A percentile compares a stretch with the other conserved stretches of the same genome.
These are phyloP conservation scores for Phylloporus arenicola DNA, from an alignment of 768 basidiomycete species.

Conservation along the genomic window DNA sequence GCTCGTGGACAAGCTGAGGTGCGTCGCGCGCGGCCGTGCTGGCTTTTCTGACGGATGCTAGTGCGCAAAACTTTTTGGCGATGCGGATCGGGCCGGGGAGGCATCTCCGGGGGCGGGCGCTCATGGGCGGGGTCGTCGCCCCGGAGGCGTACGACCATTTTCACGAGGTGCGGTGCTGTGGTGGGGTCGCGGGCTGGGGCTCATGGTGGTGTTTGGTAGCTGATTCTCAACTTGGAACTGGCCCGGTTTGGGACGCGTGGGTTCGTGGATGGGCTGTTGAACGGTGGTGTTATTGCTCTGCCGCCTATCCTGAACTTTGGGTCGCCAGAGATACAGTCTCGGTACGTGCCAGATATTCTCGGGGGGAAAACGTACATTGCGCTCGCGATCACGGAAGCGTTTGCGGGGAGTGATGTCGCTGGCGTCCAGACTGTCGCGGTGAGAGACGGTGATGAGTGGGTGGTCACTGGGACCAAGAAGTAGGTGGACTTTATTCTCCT, in stretches of 20 bases:
- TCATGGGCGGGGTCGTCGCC: slow-evolving; percentile 76
- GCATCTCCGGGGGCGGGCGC: slow-evolving; percentile 73
- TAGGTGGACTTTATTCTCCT: slow-evolving; percentile 25
- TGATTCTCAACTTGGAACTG: slow-evolving; percentile 78
- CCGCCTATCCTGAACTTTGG: slow-evolving; percentile 89
- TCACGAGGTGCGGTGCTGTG: slow-evolving; percentile 58
- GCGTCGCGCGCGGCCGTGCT: slow-evolving; percentile 16
- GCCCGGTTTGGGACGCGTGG: slow-evolving; percentile 80
- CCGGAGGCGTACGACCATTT: slow-evolving; percentile 93
- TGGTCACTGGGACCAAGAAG: slow-evolving; percentile 94
- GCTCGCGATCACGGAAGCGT: slow-evolving; percentile 90
- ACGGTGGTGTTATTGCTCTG: slow-evolving; percentile 79
- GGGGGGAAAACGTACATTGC: slow-evolving; percentile 80
- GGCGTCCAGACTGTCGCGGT: slow-evolving; percentile 83
- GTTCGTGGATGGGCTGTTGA: slow-evolving; percentile 81
- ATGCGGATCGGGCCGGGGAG: slow-evolving; percentile 78
- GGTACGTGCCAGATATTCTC: slow-evolving; percentile 69
- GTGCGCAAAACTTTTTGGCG: slow-evolving; percentile 57
- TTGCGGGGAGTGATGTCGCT: slow-evolving; percentile 82
- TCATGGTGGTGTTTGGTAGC: slow-evolving; percentile 33
- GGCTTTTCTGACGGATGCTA: slow-evolving; percentile 21
- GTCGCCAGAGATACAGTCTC: slow-evolving; percentile 61
- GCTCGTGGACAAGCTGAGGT: slow-evolving; percentile 83
- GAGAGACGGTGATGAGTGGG: slow-evolving; percentile 80
- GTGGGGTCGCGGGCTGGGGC: not conserved